Base-by-base conservation (phyloP, 2,329 filamentous ascomycete genomes). In the Cytospora paraplurivora region DNA sequence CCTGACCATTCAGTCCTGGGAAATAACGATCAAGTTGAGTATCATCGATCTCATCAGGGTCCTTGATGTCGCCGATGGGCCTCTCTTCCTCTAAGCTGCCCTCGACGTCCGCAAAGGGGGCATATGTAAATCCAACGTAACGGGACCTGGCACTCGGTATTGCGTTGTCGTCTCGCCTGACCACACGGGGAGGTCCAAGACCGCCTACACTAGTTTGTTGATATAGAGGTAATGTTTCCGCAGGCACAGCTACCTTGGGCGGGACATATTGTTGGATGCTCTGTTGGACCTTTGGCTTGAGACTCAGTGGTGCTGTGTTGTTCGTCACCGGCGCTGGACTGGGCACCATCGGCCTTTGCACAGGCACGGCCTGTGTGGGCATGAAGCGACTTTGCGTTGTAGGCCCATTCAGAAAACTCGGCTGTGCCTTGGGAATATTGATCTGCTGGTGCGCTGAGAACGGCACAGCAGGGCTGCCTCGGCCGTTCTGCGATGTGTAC, bases 301-400 rank as follows among this genome's bases (percentile, higher is more conserved):
- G 37, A 33, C 27, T 57, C 13, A 54, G 27, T 19, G 51, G 21
- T 55, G 41, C 33, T 17, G 49, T 17, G 19, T 34, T 55, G 17
- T 47, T 58, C 10, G 55, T 55, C 32, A 54, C 34, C 12, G 56
- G 17, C 6, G 50, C 13, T 21, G 56, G 57, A 10, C 57, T 51
- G 6, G 56, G 44, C n/a, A 47, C 32, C 21, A 44, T 35, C 4
- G 47, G 35, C 33, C 55, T 58, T 11, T 60, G 62, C 15, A 21
- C 33, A 34, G 58, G 35, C 27, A 61, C 54, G 15, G 49, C 51
- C n/a, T 64, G 58, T 37, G 62, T 61, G 19, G 61, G 61, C 21
- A 64, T 49, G 7, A 64, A 64, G 15, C 54, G 55, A 21, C 57
- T 47, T 8, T 66, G 64, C n/a, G 58, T 59, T 12, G 59, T 61